phyloP scores from a whole-genome alignment of 2,329 filamentous ascomycete genomes.

The Tolypocladium amazonense region DNA sequence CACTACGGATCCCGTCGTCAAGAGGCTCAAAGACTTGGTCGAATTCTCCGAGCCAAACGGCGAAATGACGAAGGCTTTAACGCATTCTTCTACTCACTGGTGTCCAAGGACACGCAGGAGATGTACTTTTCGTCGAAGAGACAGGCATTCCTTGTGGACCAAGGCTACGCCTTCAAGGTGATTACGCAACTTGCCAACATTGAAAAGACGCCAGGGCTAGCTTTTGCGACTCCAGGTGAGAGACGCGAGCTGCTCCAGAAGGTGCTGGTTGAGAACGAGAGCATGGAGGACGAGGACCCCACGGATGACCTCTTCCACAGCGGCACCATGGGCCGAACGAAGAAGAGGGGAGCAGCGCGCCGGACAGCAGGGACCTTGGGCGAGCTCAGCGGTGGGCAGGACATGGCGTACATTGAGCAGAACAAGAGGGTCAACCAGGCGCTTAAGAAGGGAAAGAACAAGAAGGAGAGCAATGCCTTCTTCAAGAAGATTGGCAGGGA shows the following conservation, averaged over 20 bases:
- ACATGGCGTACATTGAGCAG: slow-evolving; percentile 93
- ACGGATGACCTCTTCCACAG: slow-evolving; percentile 30
- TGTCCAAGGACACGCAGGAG: slow-evolving; percentile 94
- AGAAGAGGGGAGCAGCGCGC: slow-evolving; percentile 50
- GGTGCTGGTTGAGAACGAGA: slow-evolving; percentile 80
- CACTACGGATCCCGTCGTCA: slow-evolving; percentile 96
- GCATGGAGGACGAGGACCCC: slow-evolving; percentile 60
- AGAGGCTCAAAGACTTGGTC: slow-evolving; percentile 85
- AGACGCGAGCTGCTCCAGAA: slow-evolving; percentile 80
- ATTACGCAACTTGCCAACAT: slow-evolving; percentile 93
- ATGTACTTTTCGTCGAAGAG: slow-evolving; percentile 97
- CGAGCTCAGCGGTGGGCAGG: slow-evolving; percentile 81
- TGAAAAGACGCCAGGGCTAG: slow-evolving; percentile 69
- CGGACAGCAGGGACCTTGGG: slow-evolving; percentile 77
- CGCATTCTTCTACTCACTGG: slow-evolving; percentile 95
- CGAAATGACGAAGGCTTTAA: slow-evolving; percentile 98
- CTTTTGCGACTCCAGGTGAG: slow-evolving; percentile 69
- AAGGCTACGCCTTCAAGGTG: slow-evolving; percentile 98
- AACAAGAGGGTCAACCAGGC: slow-evolving; percentile 56
- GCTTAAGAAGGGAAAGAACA: slow-evolving; percentile 24
- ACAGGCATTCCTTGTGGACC: slow-evolving; percentile 93
- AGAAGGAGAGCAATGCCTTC: slow-evolving; percentile 27
- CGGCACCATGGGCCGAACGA: slow-evolving; percentile 34
- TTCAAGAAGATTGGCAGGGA: slow-evolving; percentile 33
- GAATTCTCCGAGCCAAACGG: slow-evolving; percentile 88